phyloP scores from a whole-genome alignment of 164 flowering plant genomes.

The Tetrastigma voinierianum region DNA sequence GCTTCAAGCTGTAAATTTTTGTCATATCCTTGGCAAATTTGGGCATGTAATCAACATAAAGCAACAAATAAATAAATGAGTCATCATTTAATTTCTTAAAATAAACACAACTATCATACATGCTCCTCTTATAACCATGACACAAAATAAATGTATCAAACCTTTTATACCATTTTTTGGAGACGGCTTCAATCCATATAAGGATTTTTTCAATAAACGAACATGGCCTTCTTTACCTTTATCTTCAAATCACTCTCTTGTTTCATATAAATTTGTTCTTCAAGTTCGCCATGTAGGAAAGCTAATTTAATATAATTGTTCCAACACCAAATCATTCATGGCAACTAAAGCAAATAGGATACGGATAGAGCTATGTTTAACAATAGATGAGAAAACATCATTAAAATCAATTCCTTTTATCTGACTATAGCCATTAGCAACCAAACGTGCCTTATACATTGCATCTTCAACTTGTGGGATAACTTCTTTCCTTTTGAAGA shows the following conservation, averaged over 20 bases:
- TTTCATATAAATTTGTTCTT: too few species aligned
- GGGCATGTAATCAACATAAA: background rate
- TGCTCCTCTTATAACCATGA: too few species aligned
- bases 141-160: too few species aligned
- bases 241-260: background rate
- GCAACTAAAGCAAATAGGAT: background rate
- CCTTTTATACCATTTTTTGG: too few species aligned
- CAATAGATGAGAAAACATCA: background rate
- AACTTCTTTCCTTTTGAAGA: too few species aligned
- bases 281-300: too few species aligned
- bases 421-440: too few species aligned
- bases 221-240: conserved; percentile 4
- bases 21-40: background rate
- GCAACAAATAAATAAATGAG: too few species aligned
- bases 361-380: background rate
- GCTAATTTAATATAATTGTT: background rate
- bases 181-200: conserved; percentile 5
- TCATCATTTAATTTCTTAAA: too few species aligned
- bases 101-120: too few species aligned
- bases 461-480: too few species aligned
- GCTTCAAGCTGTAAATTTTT: background rate
- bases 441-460: too few species aligned
- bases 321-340: background rate
- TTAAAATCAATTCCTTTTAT: background rate
- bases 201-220: background rate